Base-by-base conservation (phyloP, 768 basidiomycete genomes). In the Boletus reticuloceps region DNA sequence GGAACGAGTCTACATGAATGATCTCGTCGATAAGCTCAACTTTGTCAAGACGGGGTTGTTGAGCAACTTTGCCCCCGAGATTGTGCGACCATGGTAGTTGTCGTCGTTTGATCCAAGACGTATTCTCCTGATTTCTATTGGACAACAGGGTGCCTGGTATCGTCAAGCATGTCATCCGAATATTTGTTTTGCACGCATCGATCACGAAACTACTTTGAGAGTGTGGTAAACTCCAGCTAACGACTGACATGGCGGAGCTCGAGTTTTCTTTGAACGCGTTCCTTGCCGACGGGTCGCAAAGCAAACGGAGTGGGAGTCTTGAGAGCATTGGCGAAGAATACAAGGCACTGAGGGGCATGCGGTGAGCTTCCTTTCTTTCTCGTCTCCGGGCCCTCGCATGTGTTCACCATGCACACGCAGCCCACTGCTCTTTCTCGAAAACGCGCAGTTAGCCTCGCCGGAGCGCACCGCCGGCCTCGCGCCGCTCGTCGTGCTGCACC, bases 211-310 rank as follows among this genome's bases (percentile, higher is more conserved):
- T 94, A 0, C 79, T 98, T 6, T 88, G 94, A 6, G 97, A 99
- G 75, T 82, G 82, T 54, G 94, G 95, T 14, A 98, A 97, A 69
- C 81, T 99, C 22, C 94, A 96, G 72, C 78, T 98, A 59, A 92
- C 94, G 54, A 90, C 86, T 45, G 96, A 99, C 70, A 96, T 98
- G 94, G 90, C 95, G 1, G 91, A 94, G 68, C 79, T 98, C 56
- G 97, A 98, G 74, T 97, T 98, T 68, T 86, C 91, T 0, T 69
- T 99, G 51, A 89, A 85, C 63, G 82, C 89, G 4, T 91, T 98
- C 69, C 77, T 86, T 74, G 76, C 75, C 2, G 83, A 85, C 53
- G 77, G 78, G 47, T 67, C 75, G 3, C 80, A 82, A 56, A 77
- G 76, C 54, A 83, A 84, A 63, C 82, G 86, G 8, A 82, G 84